phyloP scores from a whole-genome alignment of 768 basidiomycete species.

The Podaxis sp. region DNA sequence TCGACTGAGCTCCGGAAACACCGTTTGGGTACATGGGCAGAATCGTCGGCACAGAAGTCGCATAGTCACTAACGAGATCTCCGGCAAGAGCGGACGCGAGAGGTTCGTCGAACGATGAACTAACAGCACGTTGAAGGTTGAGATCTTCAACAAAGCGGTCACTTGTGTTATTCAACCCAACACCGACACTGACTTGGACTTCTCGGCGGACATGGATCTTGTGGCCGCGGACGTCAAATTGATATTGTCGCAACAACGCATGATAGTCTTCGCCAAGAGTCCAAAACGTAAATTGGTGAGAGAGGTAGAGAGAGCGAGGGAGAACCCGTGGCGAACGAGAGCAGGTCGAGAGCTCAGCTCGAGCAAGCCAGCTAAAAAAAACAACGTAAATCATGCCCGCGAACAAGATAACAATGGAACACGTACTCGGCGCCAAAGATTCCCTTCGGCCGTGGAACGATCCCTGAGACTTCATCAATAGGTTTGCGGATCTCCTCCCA shows the following conservation, averaged over 20 bases:
- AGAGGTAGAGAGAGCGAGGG: slow-evolving; percentile 77
- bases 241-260: slow-evolving; percentile 66
- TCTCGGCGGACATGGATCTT: slow-evolving; percentile 74
- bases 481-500: slow-evolving; percentile 53
- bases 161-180: slow-evolving; percentile 19
- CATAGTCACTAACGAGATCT: slow-evolving; percentile 50
- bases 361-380: slow-evolving; percentile 59
- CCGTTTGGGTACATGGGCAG: slow-evolving; percentile 88
- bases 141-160: slow-evolving; percentile 58
- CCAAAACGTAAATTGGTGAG: slow-evolving; percentile 83
- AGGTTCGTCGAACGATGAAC: slow-evolving; percentile 76
- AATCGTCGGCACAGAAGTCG: slow-evolving; percentile 34
- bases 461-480: slow-evolving; percentile 13
- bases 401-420: slow-evolving; percentile 13
- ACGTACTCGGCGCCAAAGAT: slow-evolving; percentile 34
- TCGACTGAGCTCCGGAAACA: slow-evolving; percentile 28
- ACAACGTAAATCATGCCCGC: slow-evolving; percentile 15
- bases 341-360: slow-evolving; percentile 80
- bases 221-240: slow-evolving; percentile 53
- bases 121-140: slow-evolving; percentile 20
- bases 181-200: slow-evolving; percentile 39
- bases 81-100: slow-evolving; percentile 71
- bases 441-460: slow-evolving; percentile 3
- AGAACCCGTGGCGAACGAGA: slow-evolving; percentile 58
- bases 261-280: slow-evolving; percentile 77